A percentile compares a stretch with the other conserved stretches of the same genome.
phyloP scores from a whole-genome alignment of 2,329 filamentous ascomycete species.

The Pyricularia grisea region DNA sequence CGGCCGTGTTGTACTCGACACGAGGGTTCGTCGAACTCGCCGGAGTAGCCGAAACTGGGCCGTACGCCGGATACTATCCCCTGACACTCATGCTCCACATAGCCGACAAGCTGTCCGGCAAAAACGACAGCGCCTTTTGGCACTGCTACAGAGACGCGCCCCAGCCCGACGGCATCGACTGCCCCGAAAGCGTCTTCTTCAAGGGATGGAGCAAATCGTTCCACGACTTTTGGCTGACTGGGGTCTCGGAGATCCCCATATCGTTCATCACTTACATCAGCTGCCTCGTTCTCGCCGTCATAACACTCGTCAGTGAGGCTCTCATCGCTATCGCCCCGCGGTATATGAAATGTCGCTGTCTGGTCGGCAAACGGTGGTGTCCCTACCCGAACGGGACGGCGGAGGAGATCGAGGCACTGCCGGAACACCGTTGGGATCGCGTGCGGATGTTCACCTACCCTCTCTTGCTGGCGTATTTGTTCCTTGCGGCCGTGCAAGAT shows the following conservation, averaged over 20 bases:
- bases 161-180: background rate
- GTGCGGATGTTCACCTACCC: background rate
- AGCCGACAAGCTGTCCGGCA: background rate
- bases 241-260: background rate
- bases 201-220: background rate
- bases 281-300: background rate
- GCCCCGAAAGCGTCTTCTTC: background rate
- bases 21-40: background rate
- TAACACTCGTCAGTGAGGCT: background rate
- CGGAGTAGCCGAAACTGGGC: constrained; percentile 2
- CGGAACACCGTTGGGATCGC: constrained; percentile 4
- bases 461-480: constrained; percentile 1
- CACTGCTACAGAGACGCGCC: background rate
- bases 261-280: background rate
- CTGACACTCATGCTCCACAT: constrained; percentile 1
- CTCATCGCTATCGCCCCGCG: background rate
- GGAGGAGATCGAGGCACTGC: constrained; percentile 2
- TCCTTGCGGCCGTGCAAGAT: background rate
- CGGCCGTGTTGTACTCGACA: background rate
- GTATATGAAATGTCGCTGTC: constrained; percentile 3
- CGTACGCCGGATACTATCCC: background rate
- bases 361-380: background rate
- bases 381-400: background rate
- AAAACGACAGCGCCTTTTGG: background rate
- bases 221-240: background rate